Evolutionary conservation across 345 rosid species (phyloP).

Genomic region (Melaleuca alternifolia): DNA sequence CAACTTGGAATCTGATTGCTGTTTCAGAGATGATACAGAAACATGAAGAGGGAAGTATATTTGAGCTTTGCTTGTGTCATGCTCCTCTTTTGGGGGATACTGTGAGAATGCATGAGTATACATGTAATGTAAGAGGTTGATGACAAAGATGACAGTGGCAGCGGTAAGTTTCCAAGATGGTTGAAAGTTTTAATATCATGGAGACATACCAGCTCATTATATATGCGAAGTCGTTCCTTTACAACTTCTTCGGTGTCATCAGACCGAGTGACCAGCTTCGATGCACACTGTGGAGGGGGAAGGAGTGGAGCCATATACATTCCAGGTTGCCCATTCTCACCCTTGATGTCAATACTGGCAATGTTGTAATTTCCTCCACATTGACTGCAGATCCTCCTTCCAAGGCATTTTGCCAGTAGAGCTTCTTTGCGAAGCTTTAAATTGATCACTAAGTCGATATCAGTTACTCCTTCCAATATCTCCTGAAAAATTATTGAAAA

Average conservation of each 20-base stretch:
- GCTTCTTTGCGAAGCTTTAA: constrained; percentile 85
- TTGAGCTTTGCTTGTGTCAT: background rate
- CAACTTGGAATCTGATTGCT: background rate
- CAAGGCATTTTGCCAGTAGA: constrained; percentile 85
- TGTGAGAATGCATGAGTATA: background rate
- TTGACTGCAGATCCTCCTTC: constrained; percentile 84
- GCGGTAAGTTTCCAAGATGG: background rate
- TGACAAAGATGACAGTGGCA: background rate
- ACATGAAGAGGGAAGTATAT: background rate
- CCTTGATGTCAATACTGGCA: constrained; percentile 82
- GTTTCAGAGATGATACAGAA: background rate
- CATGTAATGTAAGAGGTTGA: background rate
- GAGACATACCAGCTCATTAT: constrained; percentile 50
- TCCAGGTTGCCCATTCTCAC: constrained; percentile 59
- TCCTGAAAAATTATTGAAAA: constrained; percentile 34
- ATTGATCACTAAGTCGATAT: constrained; percentile 75
- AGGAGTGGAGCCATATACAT: constrained; percentile 95
- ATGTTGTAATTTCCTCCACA: constrained; percentile 88
- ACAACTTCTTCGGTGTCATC: constrained; percentile 94
- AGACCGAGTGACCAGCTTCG: constrained; percentile 77
- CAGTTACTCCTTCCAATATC: constrained; percentile 80
- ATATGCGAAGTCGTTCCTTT: constrained; percentile 71
- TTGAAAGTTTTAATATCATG: background rate
- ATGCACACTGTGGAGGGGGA: constrained; percentile 77
- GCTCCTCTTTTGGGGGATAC: background rate